Base-by-base conservation (phyloP, 2,329 filamentous ascomycete species). In the Bisporella sp. region DNA sequence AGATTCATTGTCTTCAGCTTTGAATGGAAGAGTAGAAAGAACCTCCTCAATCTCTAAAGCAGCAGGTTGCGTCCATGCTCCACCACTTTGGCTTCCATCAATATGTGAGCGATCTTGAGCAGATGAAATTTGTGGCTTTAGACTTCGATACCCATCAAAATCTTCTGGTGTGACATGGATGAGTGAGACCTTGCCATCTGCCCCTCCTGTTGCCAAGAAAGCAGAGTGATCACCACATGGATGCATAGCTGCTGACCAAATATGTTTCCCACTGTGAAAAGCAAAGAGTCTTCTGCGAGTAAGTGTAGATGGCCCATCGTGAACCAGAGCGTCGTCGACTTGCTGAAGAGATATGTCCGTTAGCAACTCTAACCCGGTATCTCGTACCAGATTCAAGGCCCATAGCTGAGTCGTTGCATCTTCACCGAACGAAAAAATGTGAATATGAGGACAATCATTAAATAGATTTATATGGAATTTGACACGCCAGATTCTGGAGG, bases 401-500 rank as follows among this genome's bases (percentile, higher is more conserved):
- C 91, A 96, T 54, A 78, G 72, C 59, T 91, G 84, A 48, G 81
- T 78, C 5, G 86, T 87, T 6, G 85, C 80, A 67, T 96, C 91
- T 68, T 96, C 91, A 8, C 91, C 89, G 58, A 90, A 87, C 0
- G 92, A 95, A 40, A 89, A 75, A 1, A 95, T 62, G 7, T 72
- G 73, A 13, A 84, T 51, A 2, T 59, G 54, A 6, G 64, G 48
- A n/a, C 13, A 21, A 4, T 13, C n/a, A 45, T 31, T 33, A 21
- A 2, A 47, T 33, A 48, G 35, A 12, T 40, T 39, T 11, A 44
- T 61, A 1, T 82, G 69, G 57, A 96, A 93, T 49, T 78, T 77
- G 6, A 96, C 81, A 43, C 82, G 79, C 93, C 93, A 99, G 57
- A 99, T 95, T 51, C 93, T 81, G 6, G 92, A 95, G 3, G 78